Conservation (phyloP, 2,329 filamentous ascomycete species). For the Lecanosticta acicola region DNA sequence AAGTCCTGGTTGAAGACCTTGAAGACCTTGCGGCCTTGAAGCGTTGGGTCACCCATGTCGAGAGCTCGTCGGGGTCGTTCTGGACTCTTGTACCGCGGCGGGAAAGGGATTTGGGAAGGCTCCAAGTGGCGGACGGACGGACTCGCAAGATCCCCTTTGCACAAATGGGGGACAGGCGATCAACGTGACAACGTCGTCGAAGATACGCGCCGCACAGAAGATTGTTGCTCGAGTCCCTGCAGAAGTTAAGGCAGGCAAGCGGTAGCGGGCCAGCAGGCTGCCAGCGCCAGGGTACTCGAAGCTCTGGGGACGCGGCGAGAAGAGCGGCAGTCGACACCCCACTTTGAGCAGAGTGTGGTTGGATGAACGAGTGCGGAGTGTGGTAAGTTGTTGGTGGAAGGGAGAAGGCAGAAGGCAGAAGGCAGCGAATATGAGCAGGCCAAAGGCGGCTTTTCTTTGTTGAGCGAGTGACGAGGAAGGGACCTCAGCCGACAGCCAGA, state of each 20-base stretch:
- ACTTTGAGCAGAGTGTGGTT: background rate
- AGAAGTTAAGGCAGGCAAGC: background rate
- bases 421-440: background rate
- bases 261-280: background rate
- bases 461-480: background rate
- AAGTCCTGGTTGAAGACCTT: constrained; percentile 99
- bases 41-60: constrained; percentile 51
- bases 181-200: no score
- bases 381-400: background rate
- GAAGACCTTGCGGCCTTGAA: constrained; percentile 80
- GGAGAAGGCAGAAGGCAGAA: background rate
- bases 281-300: constrained; percentile 1
- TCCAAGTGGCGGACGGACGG: no score
- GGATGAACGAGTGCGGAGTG: background rate
- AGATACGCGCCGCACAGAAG: background rate
- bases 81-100: no score
- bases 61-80: no score
- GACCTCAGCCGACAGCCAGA: no score
- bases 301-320: constrained; percentile 3
- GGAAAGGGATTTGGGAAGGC: no score
- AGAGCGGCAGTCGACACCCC: constrained; percentile 1
- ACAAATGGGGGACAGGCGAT: no score
- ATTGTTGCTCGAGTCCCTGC: background rate
- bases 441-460: background rate
- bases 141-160: no score